A percentile compares a stretch with the other conserved stretches of the same genome.
phyloP scores from a whole-genome alignment of 306 rosid species.

The Oxytropis ochrocephala region DNA sequence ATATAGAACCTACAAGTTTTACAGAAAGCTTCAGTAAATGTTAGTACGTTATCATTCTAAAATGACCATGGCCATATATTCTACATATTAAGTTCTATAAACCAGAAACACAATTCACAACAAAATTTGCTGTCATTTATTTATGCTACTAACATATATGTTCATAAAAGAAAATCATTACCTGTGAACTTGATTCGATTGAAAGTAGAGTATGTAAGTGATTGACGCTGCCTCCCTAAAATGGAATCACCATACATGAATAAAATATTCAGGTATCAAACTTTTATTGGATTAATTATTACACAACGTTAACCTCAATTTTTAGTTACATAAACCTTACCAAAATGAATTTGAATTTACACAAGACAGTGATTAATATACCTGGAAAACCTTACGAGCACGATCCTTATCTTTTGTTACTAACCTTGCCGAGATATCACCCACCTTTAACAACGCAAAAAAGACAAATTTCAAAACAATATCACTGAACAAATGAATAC shows the following conservation, averaged over 20 bases:
- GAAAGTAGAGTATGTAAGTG: slow-evolving; percentile 86
- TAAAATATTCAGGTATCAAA: slow-evolving; percentile 8
- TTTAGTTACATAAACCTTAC: slow-evolving; percentile 5
- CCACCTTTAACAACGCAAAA: slow-evolving; percentile 53
- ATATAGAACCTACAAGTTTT: slow-evolving; percentile 69
- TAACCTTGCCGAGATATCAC: slow-evolving; percentile 37
- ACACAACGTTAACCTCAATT: background rate
- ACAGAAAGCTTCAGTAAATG: slow-evolving; percentile 3
- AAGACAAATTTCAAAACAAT: background rate
- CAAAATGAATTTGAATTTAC: background rate
- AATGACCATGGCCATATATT: background rate
- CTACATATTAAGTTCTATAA: background rate
- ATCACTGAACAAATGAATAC: background rate
- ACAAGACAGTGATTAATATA: slow-evolving; percentile 19
- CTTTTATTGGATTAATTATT: background rate
- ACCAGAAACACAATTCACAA: background rate
- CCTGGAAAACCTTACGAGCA: slow-evolving; percentile 79
- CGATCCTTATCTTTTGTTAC: slow-evolving; percentile 28
- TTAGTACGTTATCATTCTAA: background rate
- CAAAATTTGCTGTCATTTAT: background rate
- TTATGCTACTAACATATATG: background rate
- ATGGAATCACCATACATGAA: background rate
- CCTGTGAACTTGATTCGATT: slow-evolving; percentile 93
- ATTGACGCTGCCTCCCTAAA: slow-evolving; percentile 86
- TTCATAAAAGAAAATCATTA: background rate